Evolutionary conservation across 1,284 basidiomycete genomes (phyloP).

Genomic region (Pisolithus thermaeus): DNA sequence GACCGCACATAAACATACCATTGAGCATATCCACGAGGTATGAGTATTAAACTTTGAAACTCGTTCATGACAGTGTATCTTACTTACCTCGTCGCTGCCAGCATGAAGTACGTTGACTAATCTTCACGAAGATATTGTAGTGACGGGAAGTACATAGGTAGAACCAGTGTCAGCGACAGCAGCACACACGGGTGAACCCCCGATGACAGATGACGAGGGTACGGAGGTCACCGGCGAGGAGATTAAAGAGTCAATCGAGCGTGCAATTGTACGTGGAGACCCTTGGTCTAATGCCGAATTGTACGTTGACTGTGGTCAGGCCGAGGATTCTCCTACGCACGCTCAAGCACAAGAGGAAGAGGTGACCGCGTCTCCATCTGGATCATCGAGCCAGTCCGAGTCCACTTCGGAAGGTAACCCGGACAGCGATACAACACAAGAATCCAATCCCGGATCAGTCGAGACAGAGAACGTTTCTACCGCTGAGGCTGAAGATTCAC

Average conservation of each 20-base stretch:
- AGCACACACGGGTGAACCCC: conserved; percentile 4
- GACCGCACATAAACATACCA: conserved; percentile 15
- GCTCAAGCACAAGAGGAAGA: conserved; percentile 24
- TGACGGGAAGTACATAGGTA: conserved; percentile 2
- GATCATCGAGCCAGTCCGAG: neutral
- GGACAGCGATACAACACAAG: neutral
- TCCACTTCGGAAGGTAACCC: neutral
- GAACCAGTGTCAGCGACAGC: conserved; percentile 16
- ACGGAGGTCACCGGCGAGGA: conserved; percentile 29
- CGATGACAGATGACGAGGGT: conserved; percentile 29
- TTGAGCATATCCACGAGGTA: conserved; percentile 15
- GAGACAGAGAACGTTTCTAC: neutral
- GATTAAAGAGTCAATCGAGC: conserved; percentile 30
- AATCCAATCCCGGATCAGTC: neutral
- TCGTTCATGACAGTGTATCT: conserved; percentile 6
- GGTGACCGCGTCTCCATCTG: conserved; percentile 4
- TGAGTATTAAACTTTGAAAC: conserved; percentile 8
- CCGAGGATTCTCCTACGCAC: conserved; percentile 28
- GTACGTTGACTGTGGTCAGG: conserved; percentile 15
- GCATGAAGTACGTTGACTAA: conserved; percentile 14
- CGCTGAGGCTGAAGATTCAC: conserved; percentile 5
- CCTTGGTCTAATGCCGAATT: neutral
- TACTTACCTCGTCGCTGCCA: conserved; percentile 16
- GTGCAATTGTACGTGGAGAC: conserved; percentile 26
- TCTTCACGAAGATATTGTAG: neutral